Evolutionary conservation across 2,329 filamentous ascomycete genomes (phyloP).

Genomic region (Botrytis galanthina): DNA sequence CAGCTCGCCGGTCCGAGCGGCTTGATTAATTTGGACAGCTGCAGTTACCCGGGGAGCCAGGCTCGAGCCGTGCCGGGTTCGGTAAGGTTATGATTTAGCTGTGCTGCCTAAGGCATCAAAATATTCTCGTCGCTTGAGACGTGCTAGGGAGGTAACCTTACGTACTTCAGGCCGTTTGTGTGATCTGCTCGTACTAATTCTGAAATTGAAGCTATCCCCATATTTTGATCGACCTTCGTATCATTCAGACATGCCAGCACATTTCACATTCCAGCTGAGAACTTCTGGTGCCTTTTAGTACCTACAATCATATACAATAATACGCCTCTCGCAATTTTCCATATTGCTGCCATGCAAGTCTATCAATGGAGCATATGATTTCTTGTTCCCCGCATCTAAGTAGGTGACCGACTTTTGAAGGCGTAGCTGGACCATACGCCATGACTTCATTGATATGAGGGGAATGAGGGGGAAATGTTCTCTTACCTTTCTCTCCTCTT

Average conservation of each 20-base stretch:
- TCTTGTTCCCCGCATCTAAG: neutral
- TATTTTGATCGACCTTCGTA: neutral
- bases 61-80: neutral
- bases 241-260: neutral
- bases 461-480: neutral
- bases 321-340: neutral
- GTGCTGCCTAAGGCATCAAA: neutral
- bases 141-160: no score
- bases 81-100: neutral
- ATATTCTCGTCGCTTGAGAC: neutral
- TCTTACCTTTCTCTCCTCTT: no score
- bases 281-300: neutral
- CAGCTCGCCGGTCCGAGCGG: neutral
- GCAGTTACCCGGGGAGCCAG: neutral
- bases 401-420: neutral
- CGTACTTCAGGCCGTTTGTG: neutral
- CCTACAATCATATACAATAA: neutral
- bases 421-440: neutral
- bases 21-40: neutral
- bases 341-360: slow-evolving; percentile 1
- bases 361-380: neutral
- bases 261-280: neutral
- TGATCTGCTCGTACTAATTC: neutral
- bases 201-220: slow-evolving; percentile 2
- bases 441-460: slow-evolving; percentile 2